These are phyloP conservation scores for Entelexis sorbosivorans DNA, from an alignment of 1,139 yeast species.

Conservation along the genomic window DNA sequence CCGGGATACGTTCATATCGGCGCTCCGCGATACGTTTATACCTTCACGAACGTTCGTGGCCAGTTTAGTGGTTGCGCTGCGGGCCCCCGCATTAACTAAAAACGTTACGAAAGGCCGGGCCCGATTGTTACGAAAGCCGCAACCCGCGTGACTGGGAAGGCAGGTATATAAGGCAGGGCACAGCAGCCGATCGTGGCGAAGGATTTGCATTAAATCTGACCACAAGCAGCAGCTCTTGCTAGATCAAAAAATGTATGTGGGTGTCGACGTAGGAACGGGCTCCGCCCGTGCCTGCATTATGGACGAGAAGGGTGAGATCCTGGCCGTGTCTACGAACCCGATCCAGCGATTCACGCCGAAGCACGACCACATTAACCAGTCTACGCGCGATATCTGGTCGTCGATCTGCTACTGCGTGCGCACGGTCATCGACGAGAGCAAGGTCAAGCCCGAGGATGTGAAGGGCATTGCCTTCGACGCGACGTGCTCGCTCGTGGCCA, in stretches of 20 bases:
- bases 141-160: constrained; percentile 2
- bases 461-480: constrained; percentile 94
- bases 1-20: not conserved
- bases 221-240: not conserved
- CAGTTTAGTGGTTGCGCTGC: not conserved
- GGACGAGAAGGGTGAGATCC: constrained; percentile 69
- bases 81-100: not conserved
- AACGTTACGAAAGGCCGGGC: constrained; percentile 1
- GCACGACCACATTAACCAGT: constrained; percentile 51
- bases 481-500: constrained; percentile 84
- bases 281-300: constrained; percentile 91
- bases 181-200: not conserved
- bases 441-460: constrained; percentile 53
- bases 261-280: constrained; percentile 97
- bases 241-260: constrained; percentile 41
- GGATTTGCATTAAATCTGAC: not conserved
- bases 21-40: not conserved
- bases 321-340: constrained; percentile 68
- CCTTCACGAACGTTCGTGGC: constrained; percentile 4
- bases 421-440: constrained; percentile 59
- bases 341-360: constrained; percentile 49
- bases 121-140: constrained; percentile 2
- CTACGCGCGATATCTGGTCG: constrained; percentile 88
- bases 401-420: constrained; percentile 75
- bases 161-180: not conserved